Percentiles rank a stretch among this genome's conserved stretches.
Evolutionary conservation across 2,329 filamentous ascomycete species (phyloP).

Genomic region (Lachnellula suecica): DNA sequence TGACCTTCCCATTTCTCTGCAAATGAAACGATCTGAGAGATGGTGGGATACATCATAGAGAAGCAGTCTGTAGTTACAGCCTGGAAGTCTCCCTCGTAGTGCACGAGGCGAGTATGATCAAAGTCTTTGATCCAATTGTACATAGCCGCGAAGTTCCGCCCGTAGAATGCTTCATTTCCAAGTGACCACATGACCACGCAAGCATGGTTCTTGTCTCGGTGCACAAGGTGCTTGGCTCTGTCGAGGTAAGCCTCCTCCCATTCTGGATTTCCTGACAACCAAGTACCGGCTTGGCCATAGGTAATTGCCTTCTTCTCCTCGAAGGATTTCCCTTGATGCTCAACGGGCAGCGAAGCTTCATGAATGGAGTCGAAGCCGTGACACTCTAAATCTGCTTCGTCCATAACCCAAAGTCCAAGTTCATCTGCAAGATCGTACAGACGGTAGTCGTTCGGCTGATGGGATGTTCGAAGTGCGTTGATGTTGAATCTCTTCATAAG

Average conservation of each 20-base stretch:
- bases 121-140: conserved; percentile 51
- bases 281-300: conserved; percentile 53
- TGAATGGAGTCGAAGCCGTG: conserved; percentile 43
- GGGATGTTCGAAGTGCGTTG: conserved; percentile 68
- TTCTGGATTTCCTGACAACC: conserved; percentile 57
- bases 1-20: conserved; percentile 40
- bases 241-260: conserved; percentile 68
- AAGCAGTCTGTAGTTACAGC: conserved; percentile 54
- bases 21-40: conserved; percentile 40
- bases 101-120: conserved; percentile 52
- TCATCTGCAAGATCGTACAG: conserved; percentile 63
- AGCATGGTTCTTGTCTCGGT: conserved; percentile 69
- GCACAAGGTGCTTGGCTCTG: conserved; percentile 61
- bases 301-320: conserved; percentile 62
- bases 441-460: conserved; percentile 64
- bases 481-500: conserved; percentile 61
- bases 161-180: conserved; percentile 73
- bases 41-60: conserved; percentile 53
- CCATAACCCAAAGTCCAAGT: conserved; percentile 63
- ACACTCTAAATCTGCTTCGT: conserved; percentile 52
- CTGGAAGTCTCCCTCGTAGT: conserved; percentile 55
- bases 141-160: conserved; percentile 67
- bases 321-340: conserved; percentile 55
- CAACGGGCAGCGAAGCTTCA: conserved; percentile 44
- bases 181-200: conserved; percentile 73